A percentile compares a stretch with the other conserved stretches of the same genome.
Evolutionary conservation across 176 grass and related monocot species (phyloP).

Genomic region (Cenchrus americanus): DNA sequence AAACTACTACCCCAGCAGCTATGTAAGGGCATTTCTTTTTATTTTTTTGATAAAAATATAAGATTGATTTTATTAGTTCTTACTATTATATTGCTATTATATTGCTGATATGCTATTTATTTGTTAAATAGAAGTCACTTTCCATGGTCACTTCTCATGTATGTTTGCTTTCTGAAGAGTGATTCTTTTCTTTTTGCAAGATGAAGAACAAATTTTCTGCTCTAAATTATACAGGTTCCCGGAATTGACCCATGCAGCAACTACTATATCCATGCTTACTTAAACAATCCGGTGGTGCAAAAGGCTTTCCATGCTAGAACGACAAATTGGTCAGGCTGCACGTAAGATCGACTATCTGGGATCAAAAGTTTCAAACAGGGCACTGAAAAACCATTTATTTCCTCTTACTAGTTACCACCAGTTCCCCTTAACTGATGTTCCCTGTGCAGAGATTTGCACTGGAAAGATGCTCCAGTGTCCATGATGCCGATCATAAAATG

Average conservation of each 20-base stretch:
- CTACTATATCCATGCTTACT: slow-evolving; percentile 15
- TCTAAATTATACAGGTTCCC: slow-evolving; percentile 23
- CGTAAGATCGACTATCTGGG: slow-evolving; percentile 32
- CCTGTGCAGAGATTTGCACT: slow-evolving; percentile 24
- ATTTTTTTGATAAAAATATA: not conserved
- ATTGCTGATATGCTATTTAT: not conserved
- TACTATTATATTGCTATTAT: not conserved
- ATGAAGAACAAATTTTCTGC: not conserved
- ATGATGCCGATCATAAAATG: slow-evolving; percentile 40
- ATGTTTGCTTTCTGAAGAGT: not conserved
- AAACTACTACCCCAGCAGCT: slow-evolving; percentile 32
- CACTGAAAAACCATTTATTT: not conserved
- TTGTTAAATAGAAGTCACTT: not conserved
- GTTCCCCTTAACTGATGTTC: not conserved
- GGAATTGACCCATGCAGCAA: slow-evolving; percentile 49
- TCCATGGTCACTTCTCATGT: not conserved
- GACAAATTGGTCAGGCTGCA: slow-evolving; percentile 45
- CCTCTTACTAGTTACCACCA: not conserved
- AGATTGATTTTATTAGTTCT: not conserved
- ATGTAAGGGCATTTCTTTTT: slow-evolving; percentile 22
- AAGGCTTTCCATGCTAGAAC: slow-evolving; percentile 50
- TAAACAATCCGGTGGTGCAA: slow-evolving; percentile 58
- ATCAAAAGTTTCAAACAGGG: not conserved
- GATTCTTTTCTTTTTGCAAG: not conserved
- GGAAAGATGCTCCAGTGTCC: slow-evolving; percentile 41